Conservation (phyloP, 352 stramenopile species). For the Pythium periplocum region DNA sequence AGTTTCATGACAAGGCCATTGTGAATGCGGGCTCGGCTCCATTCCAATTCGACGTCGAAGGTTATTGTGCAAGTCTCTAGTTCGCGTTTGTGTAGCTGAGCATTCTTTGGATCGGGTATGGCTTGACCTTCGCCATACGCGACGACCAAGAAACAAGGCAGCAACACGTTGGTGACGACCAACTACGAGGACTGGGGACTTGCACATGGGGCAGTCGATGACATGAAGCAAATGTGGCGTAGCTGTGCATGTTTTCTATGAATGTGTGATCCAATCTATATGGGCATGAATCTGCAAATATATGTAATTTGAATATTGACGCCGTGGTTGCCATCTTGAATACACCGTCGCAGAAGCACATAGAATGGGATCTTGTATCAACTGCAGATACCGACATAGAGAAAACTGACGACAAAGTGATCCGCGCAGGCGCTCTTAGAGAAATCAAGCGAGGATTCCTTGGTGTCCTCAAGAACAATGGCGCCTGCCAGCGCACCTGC, state of each 20-base stretch:
- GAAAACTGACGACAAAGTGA: no score
- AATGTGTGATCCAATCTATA: background rate
- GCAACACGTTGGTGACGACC: background rate
- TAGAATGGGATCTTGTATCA: background rate
- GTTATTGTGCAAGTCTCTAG: conserved; percentile 87
- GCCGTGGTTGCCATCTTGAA: background rate
- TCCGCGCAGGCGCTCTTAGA: no score
- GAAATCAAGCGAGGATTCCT: no score
- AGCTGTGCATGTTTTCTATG: background rate
- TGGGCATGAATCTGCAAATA: background rate
- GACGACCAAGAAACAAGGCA: no score
- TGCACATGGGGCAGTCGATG: background rate
- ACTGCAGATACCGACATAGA: background rate
- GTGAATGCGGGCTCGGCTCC: conserved; percentile 68
- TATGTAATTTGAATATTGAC: background rate
- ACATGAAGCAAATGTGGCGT: background rate
- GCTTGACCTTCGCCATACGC: no score
- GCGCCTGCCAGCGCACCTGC: no score
- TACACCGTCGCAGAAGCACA: background rate
- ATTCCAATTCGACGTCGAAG: conserved; percentile 81
- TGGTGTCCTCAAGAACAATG: no score
- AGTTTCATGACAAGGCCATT: conserved; percentile 60
- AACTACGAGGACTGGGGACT: background rate
- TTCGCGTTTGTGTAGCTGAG: conserved; percentile 7
- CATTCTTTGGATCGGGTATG: no score